These are phyloP conservation scores for Chytriomyces hyalinus DNA, from an alignment of 192 early-diverging fungal species.

Conservation along the genomic window DNA sequence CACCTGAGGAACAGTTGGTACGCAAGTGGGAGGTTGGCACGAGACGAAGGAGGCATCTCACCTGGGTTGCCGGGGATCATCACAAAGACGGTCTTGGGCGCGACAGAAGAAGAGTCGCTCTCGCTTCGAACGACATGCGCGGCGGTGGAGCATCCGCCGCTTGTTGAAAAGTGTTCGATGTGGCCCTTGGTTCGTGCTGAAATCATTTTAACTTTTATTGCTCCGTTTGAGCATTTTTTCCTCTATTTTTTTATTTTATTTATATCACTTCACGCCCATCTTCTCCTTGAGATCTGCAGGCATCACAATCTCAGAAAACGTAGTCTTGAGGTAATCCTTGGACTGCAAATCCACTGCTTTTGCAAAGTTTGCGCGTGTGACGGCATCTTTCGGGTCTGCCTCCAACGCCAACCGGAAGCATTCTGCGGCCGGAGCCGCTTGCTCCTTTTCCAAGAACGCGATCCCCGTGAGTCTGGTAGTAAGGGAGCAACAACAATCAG, in stretches of 20 bases:
- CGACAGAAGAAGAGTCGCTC: not conserved
- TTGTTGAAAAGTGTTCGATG: not conserved
- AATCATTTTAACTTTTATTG: too few species aligned
- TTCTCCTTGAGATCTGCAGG: too few species aligned
- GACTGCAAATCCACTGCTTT: conserved; percentile 18
- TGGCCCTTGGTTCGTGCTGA: too few species aligned
- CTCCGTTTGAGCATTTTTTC: too few species aligned
- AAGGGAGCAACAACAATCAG: not conserved
- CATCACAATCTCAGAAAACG: not conserved
- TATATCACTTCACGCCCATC: too few species aligned
- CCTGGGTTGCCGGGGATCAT: conserved; percentile 25
- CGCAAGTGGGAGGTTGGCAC: not conserved
- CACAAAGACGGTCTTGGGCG: conserved; percentile 24
- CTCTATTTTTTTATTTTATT: too few species aligned
- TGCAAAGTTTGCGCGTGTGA: conserved; percentile 9
- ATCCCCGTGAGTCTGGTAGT: conserved; percentile 37
- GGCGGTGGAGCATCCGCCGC: not conserved
- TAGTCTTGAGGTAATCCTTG: conserved; percentile 16
- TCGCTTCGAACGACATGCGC: not conserved
- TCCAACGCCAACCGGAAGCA: conserved; percentile 54
- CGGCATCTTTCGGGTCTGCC: conserved; percentile 40
- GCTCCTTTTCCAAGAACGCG: conserved; percentile 40
- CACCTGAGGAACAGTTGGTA: conserved; percentile 72
- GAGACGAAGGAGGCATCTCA: not conserved
- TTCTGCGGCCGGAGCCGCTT: conserved; percentile 49